Percentiles rank a stretch among this genome's conserved stretches.
These are phyloP conservation scores for Nemophila menziesii DNA, from an alignment of 257 asterid species.

Conservation along the genomic window DNA sequence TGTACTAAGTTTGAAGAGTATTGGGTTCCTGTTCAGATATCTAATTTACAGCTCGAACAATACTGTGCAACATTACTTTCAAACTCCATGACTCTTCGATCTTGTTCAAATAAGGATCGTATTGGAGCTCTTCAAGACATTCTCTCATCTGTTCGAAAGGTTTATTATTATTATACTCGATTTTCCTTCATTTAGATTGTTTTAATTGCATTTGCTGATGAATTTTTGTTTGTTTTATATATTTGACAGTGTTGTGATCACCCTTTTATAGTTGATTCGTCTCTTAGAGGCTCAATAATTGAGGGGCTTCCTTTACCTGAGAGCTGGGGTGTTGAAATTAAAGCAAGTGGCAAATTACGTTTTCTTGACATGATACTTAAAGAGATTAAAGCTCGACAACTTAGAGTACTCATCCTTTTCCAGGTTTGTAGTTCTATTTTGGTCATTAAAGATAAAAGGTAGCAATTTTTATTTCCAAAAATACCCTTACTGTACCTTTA, in stretches of 20 bases:
- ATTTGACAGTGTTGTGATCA: constrained; percentile 75
- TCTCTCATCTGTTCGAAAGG: constrained; percentile 68
- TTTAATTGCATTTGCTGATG: background rate
- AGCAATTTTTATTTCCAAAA: too few species aligned
- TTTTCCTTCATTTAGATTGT: constrained; percentile 12
- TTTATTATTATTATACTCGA: constrained; percentile 19
- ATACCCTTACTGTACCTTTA: too few species aligned
- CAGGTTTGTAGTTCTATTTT: constrained; percentile 62
- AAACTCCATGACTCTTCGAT: constrained; percentile 37
- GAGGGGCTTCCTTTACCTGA: constrained; percentile 34
- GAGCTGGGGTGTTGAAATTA: constrained; percentile 50
- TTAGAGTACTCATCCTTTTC: constrained; percentile 54
- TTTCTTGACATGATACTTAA: constrained; percentile 63
- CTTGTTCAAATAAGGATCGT: constrained; percentile 39
- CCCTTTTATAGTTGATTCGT: constrained; percentile 58
- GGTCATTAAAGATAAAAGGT: too few species aligned
- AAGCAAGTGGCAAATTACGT: constrained; percentile 77
- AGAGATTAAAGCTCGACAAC: constrained; percentile 41
- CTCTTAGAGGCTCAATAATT: constrained; percentile 33
- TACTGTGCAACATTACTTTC: constrained; percentile 65
- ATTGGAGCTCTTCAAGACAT: constrained; percentile 57
- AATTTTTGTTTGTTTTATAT: constrained; percentile 7
- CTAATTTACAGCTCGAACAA: constrained; percentile 77
- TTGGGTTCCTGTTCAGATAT: constrained; percentile 79
- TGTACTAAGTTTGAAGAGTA: constrained; percentile 60